Evolutionary conservation across 176 grass and related monocot genomes (phyloP).

Genomic region (Musa acuminata): DNA sequence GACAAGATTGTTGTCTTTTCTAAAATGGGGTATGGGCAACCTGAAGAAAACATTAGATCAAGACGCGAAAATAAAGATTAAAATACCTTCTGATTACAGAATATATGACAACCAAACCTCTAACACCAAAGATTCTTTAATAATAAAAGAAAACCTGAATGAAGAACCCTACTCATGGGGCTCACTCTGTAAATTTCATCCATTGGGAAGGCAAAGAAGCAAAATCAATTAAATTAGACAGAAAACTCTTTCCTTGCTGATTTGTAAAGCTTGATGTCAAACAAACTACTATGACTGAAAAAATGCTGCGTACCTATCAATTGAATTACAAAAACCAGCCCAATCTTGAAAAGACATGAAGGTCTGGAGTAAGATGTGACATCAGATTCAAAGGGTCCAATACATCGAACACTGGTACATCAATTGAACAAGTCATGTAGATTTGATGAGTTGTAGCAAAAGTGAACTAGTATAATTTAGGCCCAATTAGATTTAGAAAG

Average conservation of each 20-base stretch:
- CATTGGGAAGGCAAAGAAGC: not conserved
- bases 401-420: no score
- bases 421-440: no score
- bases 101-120: not conserved
- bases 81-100: not conserved
- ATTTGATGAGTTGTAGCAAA: no score
- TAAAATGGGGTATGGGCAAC: not conserved
- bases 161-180: not conserved
- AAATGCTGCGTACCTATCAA: not conserved
- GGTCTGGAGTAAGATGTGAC: no score
- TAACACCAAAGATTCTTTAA: not conserved
- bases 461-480: no score
- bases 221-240: no score
- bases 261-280: not conserved
- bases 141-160: not conserved
- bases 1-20: not conserved
- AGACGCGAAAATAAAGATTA: not conserved
- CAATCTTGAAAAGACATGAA: no score
- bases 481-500: no score
- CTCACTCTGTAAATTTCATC: not conserved
- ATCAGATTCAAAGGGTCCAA: no score
- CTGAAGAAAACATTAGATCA: not conserved
- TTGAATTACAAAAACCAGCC: no score
- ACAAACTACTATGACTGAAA: not conserved
- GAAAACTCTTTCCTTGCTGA: not conserved